Base-by-base conservation (phyloP, 768 basidiomycete genomes). In the Coprinopsis sp. region DNA sequence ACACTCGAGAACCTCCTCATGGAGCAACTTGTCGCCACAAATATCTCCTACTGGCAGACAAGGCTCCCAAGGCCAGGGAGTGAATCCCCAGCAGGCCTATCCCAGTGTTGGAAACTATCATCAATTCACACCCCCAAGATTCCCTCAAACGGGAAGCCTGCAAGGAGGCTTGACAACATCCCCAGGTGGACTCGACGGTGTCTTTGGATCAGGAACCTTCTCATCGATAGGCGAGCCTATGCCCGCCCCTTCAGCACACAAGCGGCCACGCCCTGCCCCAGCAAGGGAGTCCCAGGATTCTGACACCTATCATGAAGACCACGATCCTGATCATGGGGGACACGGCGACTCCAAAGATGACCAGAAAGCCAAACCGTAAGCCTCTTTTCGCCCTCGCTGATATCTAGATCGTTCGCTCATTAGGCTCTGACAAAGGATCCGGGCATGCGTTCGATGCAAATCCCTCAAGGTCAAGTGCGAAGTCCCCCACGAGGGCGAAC, bases 381-480 rank as follows among this genome's bases (percentile, higher is more conserved):
- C 64, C 18, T 28, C 33, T 4, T 49, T 45, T 10, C 18, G 45
- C 36, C 16, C 31, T 46, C 19, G 37, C 43, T 51, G n/a, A 54
- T 48, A 47, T 45, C 27, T 22, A 22, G 24, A 44, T 40, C 37
- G 52, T 49, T 22, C 44, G 30, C 21, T 46, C 19, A 51, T 18
- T 47, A 41, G 22, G 41, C 44, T 53, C 33, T 28, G 50, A 34
- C 43, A 34, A 53, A 77, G 72, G 21, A 54, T 63, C 34, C 83
- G 86, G 18, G 87, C 86, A 31, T 89, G 87, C 58, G 71, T 72
- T 49, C 76, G 86, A 3, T 89, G 87, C 68, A 88, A 87, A 60
- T 71, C 60, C 49, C 57, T 67, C 51, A 72, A 87, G 72, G 87
- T 89, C 47, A 81, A 76, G 54, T 91, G 87, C 60, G 87, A 88